phyloP scores from a whole-genome alignment of 305 asterid species.

The Solanum chacoense region DNA sequence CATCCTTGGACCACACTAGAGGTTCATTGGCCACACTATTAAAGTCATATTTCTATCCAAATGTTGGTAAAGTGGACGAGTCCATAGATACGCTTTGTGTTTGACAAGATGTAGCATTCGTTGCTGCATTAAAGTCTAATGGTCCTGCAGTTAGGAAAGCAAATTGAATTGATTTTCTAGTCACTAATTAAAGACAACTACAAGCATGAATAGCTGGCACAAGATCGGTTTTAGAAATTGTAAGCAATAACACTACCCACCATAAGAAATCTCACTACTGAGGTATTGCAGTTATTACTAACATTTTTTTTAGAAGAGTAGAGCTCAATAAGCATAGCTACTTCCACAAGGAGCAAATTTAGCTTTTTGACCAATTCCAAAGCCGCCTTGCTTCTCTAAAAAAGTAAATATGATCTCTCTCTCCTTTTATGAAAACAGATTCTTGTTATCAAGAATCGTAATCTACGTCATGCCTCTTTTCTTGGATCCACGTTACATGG shows the following conservation, averaged over 20 bases:
- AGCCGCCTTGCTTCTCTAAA: neutral
- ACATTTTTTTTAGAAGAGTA: neutral
- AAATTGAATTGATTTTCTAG: neutral
- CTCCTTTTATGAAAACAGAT: neutral
- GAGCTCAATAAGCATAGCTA: neutral
- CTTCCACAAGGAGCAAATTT: neutral
- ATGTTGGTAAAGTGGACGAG: neutral
- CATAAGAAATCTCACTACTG: neutral
- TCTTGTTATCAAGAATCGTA: neutral
- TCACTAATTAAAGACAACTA: neutral
- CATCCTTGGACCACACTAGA: neutral
- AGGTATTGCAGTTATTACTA: neutral
- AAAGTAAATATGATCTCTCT: neutral
- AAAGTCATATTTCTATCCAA: neutral
- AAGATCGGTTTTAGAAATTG: neutral
- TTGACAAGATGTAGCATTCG: neutral
- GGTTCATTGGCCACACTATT: neutral
- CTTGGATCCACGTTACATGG: neutral
- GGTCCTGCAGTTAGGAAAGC: neutral
- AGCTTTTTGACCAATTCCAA: neutral
- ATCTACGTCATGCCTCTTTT: neutral
- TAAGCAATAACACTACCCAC: neutral
- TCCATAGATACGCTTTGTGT: neutral
- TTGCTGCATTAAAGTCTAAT: neutral
- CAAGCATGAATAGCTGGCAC: neutral